Conservation (phyloP, 2,329 filamentous ascomycete species). For the Talaromyces sp. region DNA sequence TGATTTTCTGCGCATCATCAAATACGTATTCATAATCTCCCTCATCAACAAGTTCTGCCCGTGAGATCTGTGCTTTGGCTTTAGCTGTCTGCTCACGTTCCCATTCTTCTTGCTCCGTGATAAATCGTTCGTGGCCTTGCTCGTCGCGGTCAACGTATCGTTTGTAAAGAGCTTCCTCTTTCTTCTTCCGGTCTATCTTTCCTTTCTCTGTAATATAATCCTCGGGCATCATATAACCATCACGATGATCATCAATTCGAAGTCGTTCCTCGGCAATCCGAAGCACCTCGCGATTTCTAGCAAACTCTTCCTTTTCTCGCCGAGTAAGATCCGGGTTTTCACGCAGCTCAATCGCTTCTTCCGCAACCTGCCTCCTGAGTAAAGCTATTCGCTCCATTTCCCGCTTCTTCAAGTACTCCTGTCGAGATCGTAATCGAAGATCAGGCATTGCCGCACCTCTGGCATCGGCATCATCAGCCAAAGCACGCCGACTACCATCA, state of each 20-base stretch:
- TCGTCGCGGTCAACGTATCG: conserved; percentile 85
- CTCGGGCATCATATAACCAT: conserved; percentile 90
- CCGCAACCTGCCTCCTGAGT: conserved; percentile 83
- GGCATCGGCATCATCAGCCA: conserved; percentile 66
- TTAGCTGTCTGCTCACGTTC: conserved; percentile 84
- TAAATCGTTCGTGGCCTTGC: conserved; percentile 79
- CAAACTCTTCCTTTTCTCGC: conserved; percentile 81
- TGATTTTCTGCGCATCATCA: conserved; percentile 82
- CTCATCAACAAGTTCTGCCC: conserved; percentile 69
- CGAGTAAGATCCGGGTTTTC: conserved; percentile 72
- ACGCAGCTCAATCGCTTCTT: conserved; percentile 77
- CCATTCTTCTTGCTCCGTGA: conserved; percentile 96
- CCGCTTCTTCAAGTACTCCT: conserved; percentile 90
- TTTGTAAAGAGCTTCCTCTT: conserved; percentile 85
- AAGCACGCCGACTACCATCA: conserved; percentile 57
- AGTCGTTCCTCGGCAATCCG: conserved; percentile 78
- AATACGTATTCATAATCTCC: conserved; percentile 90
- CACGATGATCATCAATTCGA: conserved; percentile 83
- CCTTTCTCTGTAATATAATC: conserved; percentile 94
- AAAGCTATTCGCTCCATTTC: conserved; percentile 81
- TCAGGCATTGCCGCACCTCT: conserved; percentile 72
- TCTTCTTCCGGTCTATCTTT: conserved; percentile 80
- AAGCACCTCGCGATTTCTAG: conserved; percentile 78
- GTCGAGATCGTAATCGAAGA: conserved; percentile 75
- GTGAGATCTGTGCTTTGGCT: conserved; percentile 79